phyloP scores from a whole-genome alignment of 2,329 filamentous ascomycete species.

The Xylogone sp. region DNA sequence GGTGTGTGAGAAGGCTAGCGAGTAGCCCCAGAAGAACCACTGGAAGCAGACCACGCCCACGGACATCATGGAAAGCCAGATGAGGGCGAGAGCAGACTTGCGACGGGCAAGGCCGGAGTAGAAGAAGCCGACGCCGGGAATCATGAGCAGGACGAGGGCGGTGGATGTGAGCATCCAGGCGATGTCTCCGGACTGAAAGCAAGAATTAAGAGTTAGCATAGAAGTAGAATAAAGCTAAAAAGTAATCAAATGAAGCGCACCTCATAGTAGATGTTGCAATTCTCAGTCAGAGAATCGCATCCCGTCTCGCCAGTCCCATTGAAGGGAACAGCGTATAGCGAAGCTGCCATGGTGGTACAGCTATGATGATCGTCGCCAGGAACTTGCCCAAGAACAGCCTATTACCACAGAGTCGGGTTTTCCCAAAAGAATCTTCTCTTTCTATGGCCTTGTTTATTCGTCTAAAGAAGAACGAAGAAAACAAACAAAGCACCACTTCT shows the following conservation, averaged over 20 bases:
- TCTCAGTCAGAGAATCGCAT: constrained; percentile 53
- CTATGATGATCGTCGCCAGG: background rate
- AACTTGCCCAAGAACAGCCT: background rate
- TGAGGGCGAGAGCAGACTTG: constrained; percentile 81
- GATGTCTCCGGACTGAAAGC: constrained; percentile 53
- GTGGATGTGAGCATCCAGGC: constrained; percentile 78
- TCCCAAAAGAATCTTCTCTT: too few relatives aligned
- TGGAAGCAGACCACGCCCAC: constrained; percentile 78
- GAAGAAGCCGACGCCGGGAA: constrained; percentile 86
- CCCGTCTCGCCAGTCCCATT: constrained; percentile 51
- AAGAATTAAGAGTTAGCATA: background rate
- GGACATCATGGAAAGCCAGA: constrained; percentile 86
- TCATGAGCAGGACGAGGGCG: constrained; percentile 82
- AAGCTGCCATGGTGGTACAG: constrained; percentile 14
- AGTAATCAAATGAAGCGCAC: too few relatives aligned
- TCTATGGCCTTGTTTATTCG: too few relatives aligned
- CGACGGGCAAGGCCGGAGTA: constrained; percentile 85
- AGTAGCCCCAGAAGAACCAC: constrained; percentile 58
- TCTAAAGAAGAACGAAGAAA: too few relatives aligned
- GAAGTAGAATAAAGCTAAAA: constrained; percentile 4
- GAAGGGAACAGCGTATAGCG: constrained; percentile 33
- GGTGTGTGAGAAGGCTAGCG: constrained; percentile 14
- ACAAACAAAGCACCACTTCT: too few relatives aligned
- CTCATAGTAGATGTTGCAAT: constrained; percentile 81
- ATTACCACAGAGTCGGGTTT: too few relatives aligned